Evolutionary conservation across 2,329 filamentous ascomycete species (phyloP).

Genomic region (Albophoma yamanashiensis): DNA sequence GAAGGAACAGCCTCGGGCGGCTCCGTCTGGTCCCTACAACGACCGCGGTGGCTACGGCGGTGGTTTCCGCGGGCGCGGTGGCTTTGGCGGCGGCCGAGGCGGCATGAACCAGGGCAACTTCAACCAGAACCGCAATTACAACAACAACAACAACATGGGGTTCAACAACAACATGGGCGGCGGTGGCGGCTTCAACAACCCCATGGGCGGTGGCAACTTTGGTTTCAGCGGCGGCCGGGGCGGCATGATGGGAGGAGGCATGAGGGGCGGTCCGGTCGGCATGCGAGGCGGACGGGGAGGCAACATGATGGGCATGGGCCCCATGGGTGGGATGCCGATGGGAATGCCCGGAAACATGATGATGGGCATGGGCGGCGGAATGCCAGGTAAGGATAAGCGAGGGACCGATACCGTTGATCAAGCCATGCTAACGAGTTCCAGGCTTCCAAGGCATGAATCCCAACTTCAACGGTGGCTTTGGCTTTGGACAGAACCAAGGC

Average conservation of each 20-base stretch:
- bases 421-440: slow-evolving; percentile 16
- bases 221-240: slow-evolving; percentile 37
- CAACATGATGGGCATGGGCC: slow-evolving; percentile 39
- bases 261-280: slow-evolving; percentile 34
- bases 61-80: slow-evolving; percentile 42
- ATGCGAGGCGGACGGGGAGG: slow-evolving; percentile 39
- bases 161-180: slow-evolving; percentile 34
- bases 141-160: slow-evolving; percentile 33
- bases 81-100: slow-evolving; percentile 30
- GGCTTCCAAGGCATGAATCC: slow-evolving; percentile 60
- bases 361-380: slow-evolving; percentile 37
- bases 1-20: slow-evolving; percentile 51
- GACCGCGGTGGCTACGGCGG: slow-evolving; percentile 33
- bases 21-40: slow-evolving; percentile 37
- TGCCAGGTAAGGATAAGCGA: slow-evolving; percentile 20
- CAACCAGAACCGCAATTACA: slow-evolving; percentile 31
- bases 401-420: background rate
- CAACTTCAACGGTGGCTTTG: slow-evolving; percentile 57
- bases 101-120: slow-evolving; percentile 36
- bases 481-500: slow-evolving; percentile 45
- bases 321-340: slow-evolving; percentile 38
- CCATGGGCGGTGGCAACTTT: slow-evolving; percentile 41
- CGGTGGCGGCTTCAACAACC: slow-evolving; percentile 31
- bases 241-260: slow-evolving; percentile 28
- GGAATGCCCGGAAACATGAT: slow-evolving; percentile 49